These are phyloP conservation scores for Solanum hybrid DNA, from an alignment of 305 asterid species.

Conservation along the genomic window DNA sequence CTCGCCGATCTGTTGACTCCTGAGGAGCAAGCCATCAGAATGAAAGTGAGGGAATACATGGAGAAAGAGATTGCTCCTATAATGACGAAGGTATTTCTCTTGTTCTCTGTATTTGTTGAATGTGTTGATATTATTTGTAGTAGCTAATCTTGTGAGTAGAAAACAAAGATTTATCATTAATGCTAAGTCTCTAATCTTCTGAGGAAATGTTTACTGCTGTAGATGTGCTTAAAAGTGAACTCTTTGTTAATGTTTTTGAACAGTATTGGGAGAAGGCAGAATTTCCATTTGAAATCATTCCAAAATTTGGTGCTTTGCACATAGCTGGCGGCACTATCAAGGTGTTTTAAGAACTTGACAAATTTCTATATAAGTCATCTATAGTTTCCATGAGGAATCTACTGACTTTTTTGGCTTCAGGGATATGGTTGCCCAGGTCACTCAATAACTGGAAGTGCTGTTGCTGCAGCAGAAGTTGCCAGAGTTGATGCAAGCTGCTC, in stretches of 20 bases:
- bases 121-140: background rate
- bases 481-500: conserved; percentile 98
- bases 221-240: background rate
- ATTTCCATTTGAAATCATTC: conserved; percentile 88
- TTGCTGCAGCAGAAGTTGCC: conserved; percentile 69
- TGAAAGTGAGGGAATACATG: conserved; percentile 54
- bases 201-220: background rate
- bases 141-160: background rate
- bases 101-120: background rate
- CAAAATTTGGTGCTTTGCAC: conserved; percentile 69
- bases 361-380: background rate
- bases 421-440: conserved; percentile 96
- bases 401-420: conserved; percentile 27
- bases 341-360: conserved; percentile 29
- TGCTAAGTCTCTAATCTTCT: background rate
- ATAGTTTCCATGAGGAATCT: conserved; percentile 3
- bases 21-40: conserved; percentile 52
- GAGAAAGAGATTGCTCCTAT: conserved; percentile 68
- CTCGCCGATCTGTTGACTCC: conserved; percentile 54
- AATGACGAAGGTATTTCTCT: conserved; percentile 46
- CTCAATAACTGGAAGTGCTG: conserved; percentile 76
- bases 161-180: background rate
- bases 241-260: conserved; percentile 4
- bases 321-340: conserved; percentile 82
- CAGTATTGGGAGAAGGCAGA: conserved; percentile 99